Evolutionary conservation across 2,329 filamentous ascomycete genomes (phyloP).

Genomic region (Dactylellina drechsleri): DNA sequence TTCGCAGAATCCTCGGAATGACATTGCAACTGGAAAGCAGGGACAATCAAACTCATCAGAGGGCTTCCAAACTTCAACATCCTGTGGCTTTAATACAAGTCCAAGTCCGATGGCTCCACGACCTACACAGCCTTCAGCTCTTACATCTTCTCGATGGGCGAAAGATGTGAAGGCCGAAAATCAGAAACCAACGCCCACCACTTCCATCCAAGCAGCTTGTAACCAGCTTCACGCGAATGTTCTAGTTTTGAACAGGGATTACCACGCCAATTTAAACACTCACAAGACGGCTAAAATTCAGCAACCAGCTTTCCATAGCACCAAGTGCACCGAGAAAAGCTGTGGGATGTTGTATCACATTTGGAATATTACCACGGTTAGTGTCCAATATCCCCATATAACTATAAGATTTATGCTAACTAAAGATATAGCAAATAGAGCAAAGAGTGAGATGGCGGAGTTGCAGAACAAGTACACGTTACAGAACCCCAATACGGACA

Average conservation of each 20-base stretch:
- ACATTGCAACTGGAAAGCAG: not conserved
- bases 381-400: too few species aligned
- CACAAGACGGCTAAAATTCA: not conserved
- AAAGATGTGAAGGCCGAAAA: not conserved
- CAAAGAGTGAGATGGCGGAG: not conserved
- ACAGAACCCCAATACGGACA: too few species aligned
- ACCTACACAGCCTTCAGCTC: not conserved
- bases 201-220: not conserved
- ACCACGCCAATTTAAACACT: not conserved
- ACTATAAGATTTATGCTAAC: not conserved
- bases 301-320: not conserved
- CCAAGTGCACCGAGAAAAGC: not conserved
- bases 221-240: not conserved
- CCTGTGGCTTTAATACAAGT: conserved; percentile 10
- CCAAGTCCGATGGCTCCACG: not conserved
- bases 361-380: too few species aligned
- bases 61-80: not conserved
- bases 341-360: conserved; percentile 3
- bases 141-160: conserved; percentile 6
- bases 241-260: not conserved
- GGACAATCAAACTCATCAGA: not conserved
- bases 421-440: not conserved
- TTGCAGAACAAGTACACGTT: conserved; percentile 8
- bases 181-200: not conserved
- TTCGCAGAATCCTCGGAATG: not conserved